These are phyloP conservation scores for Pestalotiopsis sp. DNA, from an alignment of 2,329 filamentous ascomycete genomes.

Conservation along the genomic window DNA sequence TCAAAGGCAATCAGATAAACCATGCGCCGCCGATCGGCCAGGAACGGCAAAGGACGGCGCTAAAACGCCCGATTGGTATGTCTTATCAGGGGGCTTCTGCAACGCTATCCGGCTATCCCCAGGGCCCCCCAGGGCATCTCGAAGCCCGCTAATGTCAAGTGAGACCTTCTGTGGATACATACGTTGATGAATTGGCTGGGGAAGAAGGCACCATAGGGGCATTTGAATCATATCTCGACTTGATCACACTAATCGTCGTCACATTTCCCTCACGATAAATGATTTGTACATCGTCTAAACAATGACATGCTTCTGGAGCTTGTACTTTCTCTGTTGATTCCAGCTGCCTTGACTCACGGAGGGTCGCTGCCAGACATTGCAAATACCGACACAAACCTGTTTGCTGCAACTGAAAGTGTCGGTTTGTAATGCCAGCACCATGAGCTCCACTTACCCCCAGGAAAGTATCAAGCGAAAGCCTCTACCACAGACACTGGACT, in stretches of 20 bases:
- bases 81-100: neutral
- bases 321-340: too few relatives aligned
- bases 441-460: neutral
- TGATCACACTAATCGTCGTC: too few relatives aligned
- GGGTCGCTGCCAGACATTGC: too few relatives aligned
- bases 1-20: neutral
- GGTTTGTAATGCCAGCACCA: neutral
- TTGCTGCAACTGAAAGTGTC: neutral
- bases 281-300: too few relatives aligned
- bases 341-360: too few relatives aligned
- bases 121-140: neutral
- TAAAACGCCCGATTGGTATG: slow-evolving; percentile 9
- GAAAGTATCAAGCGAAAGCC: slow-evolving; percentile 5
- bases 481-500: neutral
- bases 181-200: neutral
- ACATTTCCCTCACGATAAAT: too few relatives aligned
- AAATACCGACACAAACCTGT: too few relatives aligned
- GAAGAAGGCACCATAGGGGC: neutral
- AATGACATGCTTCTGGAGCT: too few relatives aligned
- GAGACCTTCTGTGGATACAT: neutral
- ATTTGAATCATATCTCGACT: neutral
- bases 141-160: neutral
- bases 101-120: neutral
- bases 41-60: slow-evolving; percentile 6
- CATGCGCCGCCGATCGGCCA: slow-evolving; percentile 10